phyloP scores from a whole-genome alignment of 2,329 filamentous ascomycete genomes.

The Cylindrodendrum hubeiense region DNA sequence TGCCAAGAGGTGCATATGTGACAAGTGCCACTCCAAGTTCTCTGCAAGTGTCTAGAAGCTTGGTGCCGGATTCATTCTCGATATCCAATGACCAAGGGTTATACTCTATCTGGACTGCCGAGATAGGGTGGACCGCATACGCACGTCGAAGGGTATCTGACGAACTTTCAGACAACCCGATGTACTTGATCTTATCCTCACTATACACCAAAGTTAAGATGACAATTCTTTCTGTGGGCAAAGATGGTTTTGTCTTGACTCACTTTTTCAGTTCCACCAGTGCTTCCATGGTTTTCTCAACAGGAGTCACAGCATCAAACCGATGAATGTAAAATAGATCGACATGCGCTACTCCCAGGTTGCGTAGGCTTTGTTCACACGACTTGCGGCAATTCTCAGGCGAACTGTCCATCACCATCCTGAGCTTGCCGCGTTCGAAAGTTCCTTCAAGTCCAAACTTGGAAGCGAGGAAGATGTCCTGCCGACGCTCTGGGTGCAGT shows the following conservation, averaged over 20 bases:
- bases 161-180: slow-evolving; percentile 64
- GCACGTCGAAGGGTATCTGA: slow-evolving; percentile 64
- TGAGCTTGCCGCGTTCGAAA: not conserved
- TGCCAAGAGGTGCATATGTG: slow-evolving; percentile 70
- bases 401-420: slow-evolving; percentile 8
- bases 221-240: too few relatives aligned
- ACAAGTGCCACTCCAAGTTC: slow-evolving; percentile 70
- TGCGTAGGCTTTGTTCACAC: slow-evolving; percentile 50
- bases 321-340: slow-evolving; percentile 66
- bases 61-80: slow-evolving; percentile 60
- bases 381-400: slow-evolving; percentile 22
- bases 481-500: slow-evolving; percentile 55
- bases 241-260: too few relatives aligned
- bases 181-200: slow-evolving; percentile 66
- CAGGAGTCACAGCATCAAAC: slow-evolving; percentile 56
- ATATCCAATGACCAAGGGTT: slow-evolving; percentile 68
- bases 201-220: slow-evolving; percentile 29
- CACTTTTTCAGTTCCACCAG: slow-evolving; percentile 58
- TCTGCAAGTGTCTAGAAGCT: slow-evolving; percentile 64
- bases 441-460: too few relatives aligned
- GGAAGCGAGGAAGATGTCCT: slow-evolving; percentile 59
- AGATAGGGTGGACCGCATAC: slow-evolving; percentile 60
- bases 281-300: slow-evolving; percentile 60
- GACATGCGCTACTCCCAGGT: slow-evolving; percentile 57
- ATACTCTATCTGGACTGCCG: slow-evolving; percentile 67